Percentiles rank a stretch among this genome's conserved stretches.
Conservation (phyloP, 2,329 filamentous ascomycete species). For the Cladophialophora exuberans region DNA sequence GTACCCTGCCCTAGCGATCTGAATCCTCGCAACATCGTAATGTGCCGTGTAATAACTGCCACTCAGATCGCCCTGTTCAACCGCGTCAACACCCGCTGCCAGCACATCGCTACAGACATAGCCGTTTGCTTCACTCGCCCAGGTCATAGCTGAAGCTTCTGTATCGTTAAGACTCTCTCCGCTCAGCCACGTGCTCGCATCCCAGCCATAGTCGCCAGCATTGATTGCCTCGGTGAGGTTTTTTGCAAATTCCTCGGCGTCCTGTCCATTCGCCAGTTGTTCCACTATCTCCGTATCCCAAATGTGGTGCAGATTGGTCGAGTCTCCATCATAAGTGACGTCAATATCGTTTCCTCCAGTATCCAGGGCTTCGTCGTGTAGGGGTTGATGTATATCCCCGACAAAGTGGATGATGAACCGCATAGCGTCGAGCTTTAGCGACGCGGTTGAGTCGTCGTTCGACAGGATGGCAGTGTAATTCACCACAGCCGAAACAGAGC, state of each 20-base stretch:
- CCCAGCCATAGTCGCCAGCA: conserved; percentile 44
- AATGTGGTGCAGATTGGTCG: conserved; percentile 69
- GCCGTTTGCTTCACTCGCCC: conserved; percentile 63
- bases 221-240: conserved; percentile 47
- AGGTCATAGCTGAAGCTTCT: conserved; percentile 50
- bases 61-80: conserved; percentile 51
- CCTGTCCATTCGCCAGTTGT: conserved; percentile 31
- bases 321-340: conserved; percentile 63
- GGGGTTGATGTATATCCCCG: conserved; percentile 74
- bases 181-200: conserved; percentile 12
- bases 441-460: conserved; percentile 37
- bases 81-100: conserved; percentile 61
- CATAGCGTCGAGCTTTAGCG: conserved; percentile 43
- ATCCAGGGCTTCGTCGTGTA: conserved; percentile 64
- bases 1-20: conserved; percentile 68
- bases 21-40: conserved; percentile 36
- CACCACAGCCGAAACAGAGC: conserved; percentile 55
- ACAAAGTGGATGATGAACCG: conserved; percentile 60
- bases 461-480: conserved; percentile 50
- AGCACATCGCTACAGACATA: conserved; percentile 67
- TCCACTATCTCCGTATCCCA: conserved; percentile 68
- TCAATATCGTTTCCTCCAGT: conserved; percentile 70
- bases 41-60: conserved; percentile 27
- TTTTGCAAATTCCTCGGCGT: conserved; percentile 60
- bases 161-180: conserved; percentile 18